Base-by-base conservation (phyloP, 2,329 filamentous ascomycete species). In the Hansfordia pulvinata region DNA sequence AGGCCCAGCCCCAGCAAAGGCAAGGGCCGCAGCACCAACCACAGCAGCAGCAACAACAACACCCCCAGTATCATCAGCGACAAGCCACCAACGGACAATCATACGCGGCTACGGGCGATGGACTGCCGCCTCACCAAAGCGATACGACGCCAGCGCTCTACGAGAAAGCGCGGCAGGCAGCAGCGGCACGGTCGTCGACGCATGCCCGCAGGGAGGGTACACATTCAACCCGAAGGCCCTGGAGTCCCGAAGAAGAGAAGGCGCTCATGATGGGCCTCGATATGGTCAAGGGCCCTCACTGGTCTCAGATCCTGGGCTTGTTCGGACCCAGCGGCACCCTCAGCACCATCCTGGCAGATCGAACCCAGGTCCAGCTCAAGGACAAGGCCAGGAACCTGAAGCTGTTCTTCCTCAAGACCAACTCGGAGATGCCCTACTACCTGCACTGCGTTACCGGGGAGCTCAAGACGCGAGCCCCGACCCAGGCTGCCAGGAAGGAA, bases 341-440 rank as follows among this genome's bases (percentile, higher is more conserved):
- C 14, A 86, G 75, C 24, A 78, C 88, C 39, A 79, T 88, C 14
- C 62, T 93, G 12, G 88, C 86, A 39, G 85, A 93, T 46, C 69
- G 84, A 18, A 92, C 85, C 23, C 84, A 93, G 44, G 85, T 93
- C 1, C 85, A 93, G 46, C 62, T 93, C 9, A 93, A 93, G 50
- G 84, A 93, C 46, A 93, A 93, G 52, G 84, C 84, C 1, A 66
- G 84, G 26, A 93, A 93, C 37, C 54, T 93, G 25, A 93, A 93
- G 50, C 56, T 93, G 0, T 93, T 90, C 56, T 93, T 93, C 51
- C 57, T 93, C 28, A 93, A 93, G 57, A 88, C 79, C 11, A 83
- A 83, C 27, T 85, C 84, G 5, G 85, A 93, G 42, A 86, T 93
- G 49, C 85, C 85, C 0, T 84, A 81, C 40, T 90, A 90, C 39